A percentile compares a stretch with the other conserved stretches of the same genome.
Evolutionary conservation across 768 basidiomycete species (phyloP).

Genomic region (Lactarius akahatsu): DNA sequence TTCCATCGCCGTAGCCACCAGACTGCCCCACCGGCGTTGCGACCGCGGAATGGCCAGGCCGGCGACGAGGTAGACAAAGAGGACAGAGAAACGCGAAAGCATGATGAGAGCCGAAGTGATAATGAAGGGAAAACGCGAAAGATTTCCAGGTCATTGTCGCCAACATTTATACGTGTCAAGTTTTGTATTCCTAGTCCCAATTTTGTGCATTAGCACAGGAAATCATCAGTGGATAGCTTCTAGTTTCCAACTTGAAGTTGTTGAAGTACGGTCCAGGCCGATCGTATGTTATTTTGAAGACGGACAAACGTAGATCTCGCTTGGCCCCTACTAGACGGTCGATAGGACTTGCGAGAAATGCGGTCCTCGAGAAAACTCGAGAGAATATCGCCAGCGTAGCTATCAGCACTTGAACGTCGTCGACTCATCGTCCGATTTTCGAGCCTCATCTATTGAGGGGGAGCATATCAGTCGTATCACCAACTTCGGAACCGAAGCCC

Average conservation of each 20-base stretch:
- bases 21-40: conserved; percentile 8
- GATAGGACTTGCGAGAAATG: neutral
- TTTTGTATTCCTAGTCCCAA: conserved; percentile 12
- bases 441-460: neutral
- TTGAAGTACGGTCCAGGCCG: neutral
- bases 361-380: neutral
- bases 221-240: neutral
- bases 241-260: neutral
- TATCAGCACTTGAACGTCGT: neutral
- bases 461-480: neutral
- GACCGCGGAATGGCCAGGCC: conserved; percentile 12
- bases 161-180: too few relatives aligned
- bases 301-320: too few relatives aligned
- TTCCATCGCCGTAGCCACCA: neutral
- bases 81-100: conserved; percentile 22
- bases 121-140: conserved; percentile 4
- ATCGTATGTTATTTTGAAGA: too few relatives aligned
- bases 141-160: too few relatives aligned
- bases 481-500: neutral
- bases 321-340: too few relatives aligned
- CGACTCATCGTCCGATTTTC: neutral
- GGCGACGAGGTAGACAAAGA: conserved; percentile 19
- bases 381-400: neutral
- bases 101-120: conserved; percentile 16
- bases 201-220: neutral